Evolutionary conservation across 345 rosid species (phyloP).

Genomic region (Dipteronia sinensis): DNA sequence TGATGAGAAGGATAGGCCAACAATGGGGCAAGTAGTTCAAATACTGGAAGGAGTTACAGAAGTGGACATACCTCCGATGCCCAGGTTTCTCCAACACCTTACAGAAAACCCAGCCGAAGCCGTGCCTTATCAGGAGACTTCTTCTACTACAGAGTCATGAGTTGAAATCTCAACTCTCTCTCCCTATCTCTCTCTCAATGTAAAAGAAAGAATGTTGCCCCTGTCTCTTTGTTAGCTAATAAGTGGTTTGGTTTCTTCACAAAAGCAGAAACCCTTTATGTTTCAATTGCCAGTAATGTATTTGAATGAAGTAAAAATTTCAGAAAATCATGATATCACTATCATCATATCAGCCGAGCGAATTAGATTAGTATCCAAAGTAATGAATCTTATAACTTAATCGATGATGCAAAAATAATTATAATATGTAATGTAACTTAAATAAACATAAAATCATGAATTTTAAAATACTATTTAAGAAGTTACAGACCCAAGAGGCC

Average conservation of each 20-base stretch:
- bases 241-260: not conserved
- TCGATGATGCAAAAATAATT: no score
- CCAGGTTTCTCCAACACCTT: not conserved
- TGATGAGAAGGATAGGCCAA: slow-evolving; percentile 19
- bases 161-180: not conserved
- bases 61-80: slow-evolving; percentile 17
- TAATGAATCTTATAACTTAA: no score
- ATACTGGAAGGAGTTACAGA: slow-evolving; percentile 15
- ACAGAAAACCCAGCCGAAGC: not conserved
- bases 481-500: no score
- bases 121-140: not conserved
- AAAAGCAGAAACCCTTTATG: not conserved
- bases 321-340: no score
- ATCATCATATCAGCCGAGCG: no score
- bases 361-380: no score
- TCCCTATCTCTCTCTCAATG: not conserved
- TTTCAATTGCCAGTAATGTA: not conserved
- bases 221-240: not conserved
- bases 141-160: not conserved
- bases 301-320: no score
- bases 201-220: not conserved
- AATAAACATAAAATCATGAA: no score
- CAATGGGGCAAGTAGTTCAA: slow-evolving; percentile 13
- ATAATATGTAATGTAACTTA: no score
- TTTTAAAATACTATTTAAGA: no score